These are phyloP conservation scores for Narthecium ossifragum DNA, from an alignment of 106 monocot genomes.

Conservation along the genomic window DNA sequence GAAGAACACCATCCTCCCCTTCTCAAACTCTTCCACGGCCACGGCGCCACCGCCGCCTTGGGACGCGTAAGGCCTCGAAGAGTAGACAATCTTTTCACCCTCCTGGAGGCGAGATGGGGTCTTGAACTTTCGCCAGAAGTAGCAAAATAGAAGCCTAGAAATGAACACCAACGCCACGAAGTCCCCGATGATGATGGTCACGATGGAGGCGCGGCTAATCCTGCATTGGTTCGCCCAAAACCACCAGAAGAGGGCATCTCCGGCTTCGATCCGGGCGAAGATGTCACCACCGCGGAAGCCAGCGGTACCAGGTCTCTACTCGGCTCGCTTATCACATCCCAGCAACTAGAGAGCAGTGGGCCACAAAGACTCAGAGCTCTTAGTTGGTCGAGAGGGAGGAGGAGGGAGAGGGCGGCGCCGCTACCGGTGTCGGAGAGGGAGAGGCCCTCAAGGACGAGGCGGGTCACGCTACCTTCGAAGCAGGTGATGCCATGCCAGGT, in stretches of 20 bases:
- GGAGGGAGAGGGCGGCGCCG: background rate
- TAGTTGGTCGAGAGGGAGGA: background rate
- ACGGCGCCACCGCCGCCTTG: constrained; percentile 11
- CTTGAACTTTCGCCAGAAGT: background rate
- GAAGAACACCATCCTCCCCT: constrained; percentile 65
- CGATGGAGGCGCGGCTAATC: background rate
- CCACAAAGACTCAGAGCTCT: background rate
- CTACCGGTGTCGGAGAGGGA: background rate
- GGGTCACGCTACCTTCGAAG: background rate
- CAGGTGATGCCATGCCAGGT: background rate
- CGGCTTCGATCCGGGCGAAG: background rate
- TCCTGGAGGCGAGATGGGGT: background rate
- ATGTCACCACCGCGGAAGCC: background rate
- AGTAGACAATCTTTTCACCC: background rate
- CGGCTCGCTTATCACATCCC: too few relatives aligned
- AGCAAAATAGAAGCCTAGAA: background rate
- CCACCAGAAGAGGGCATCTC: background rate
- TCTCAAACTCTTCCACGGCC: constrained; percentile 13
- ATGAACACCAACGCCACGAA: background rate
- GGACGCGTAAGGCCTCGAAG: background rate
- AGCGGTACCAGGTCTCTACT: background rate
- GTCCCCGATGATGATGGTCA: background rate
- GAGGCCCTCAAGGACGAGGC: background rate
- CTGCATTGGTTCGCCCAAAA: background rate
- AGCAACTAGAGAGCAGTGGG: too few relatives aligned